Conservation (phyloP, 305 asterid species). For the Rubia peregrina region DNA sequence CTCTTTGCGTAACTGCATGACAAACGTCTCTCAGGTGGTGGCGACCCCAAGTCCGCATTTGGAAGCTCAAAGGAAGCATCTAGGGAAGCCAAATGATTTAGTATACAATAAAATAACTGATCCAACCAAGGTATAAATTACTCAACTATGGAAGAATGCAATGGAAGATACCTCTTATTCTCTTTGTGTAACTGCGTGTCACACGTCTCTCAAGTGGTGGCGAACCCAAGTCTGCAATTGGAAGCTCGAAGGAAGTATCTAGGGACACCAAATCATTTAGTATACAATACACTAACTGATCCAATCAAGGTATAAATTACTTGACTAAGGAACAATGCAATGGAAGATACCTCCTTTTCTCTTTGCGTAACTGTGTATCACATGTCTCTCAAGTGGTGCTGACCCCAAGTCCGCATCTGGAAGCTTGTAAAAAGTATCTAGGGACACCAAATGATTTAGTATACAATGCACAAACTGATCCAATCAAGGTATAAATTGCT, state of each 20-base stretch:
- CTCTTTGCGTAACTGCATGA: too few species aligned
- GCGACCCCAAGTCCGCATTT: not conserved
- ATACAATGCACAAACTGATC: not conserved
- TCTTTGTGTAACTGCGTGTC: not conserved
- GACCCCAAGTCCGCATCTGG: not conserved
- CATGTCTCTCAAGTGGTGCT: not conserved
- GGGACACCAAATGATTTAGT: not conserved
- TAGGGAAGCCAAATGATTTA: not conserved
- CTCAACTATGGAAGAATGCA: not conserved
- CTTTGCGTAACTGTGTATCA: too few species aligned
- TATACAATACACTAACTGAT: not conserved
- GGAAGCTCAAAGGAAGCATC: not conserved
- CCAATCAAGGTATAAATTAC: too few species aligned
- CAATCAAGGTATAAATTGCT: not conserved
- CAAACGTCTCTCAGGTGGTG: not conserved
- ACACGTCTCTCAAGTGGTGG: not conserved
- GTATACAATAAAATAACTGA: not conserved
- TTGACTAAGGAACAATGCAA: not conserved
- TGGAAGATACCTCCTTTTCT: too few species aligned
- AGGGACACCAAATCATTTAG: not conserved
- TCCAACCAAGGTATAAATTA: not conserved
- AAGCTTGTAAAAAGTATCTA: not conserved
- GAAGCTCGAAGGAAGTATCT: not conserved
- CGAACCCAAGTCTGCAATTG: not conserved
- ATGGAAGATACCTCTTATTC: not conserved